Evolutionary conservation across 306 rosid genomes (phyloP).

Genomic region (Sophora flavescens): DNA sequence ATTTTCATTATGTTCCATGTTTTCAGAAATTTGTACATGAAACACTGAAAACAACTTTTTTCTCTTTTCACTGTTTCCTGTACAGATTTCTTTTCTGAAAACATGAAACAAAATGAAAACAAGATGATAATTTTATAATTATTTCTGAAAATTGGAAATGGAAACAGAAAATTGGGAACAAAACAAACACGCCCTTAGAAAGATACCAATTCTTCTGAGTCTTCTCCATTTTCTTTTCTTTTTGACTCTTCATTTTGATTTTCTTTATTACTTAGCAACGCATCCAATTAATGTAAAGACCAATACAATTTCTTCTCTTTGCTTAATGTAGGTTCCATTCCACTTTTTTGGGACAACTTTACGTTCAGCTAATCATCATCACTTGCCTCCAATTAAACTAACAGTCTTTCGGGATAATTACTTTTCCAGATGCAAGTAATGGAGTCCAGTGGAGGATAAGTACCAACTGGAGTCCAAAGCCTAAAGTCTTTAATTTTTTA

Average conservation of each 20-base stretch:
- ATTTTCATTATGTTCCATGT: no score
- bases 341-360: slow-evolving; percentile 54
- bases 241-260: neutral
- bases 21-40: no score
- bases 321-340: slow-evolving; percentile 48
- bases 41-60: no score
- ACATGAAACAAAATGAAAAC: no score
- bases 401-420: slow-evolving; percentile 41
- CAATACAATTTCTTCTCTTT: slow-evolving; percentile 48
- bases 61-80: no score
- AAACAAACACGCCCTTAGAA: no score
- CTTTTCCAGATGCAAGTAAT: slow-evolving; percentile 51
- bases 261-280: neutral
- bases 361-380: slow-evolving; percentile 59
- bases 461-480: slow-evolving; percentile 26
- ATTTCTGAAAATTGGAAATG: no score
- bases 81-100: no score
- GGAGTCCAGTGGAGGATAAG: slow-evolving; percentile 41
- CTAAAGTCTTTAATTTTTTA: slow-evolving; percentile 26
- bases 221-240: slow-evolving; percentile 13
- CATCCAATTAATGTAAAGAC: slow-evolving; percentile 19
- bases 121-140: no score
- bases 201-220: slow-evolving; percentile 3
- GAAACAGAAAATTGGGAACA: no score
- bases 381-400: slow-evolving; percentile 50